A percentile compares a stretch with the other conserved stretches of the same genome.
Conservation (phyloP, 805 yeast species). For the Yamadazyma sp. region DNA sequence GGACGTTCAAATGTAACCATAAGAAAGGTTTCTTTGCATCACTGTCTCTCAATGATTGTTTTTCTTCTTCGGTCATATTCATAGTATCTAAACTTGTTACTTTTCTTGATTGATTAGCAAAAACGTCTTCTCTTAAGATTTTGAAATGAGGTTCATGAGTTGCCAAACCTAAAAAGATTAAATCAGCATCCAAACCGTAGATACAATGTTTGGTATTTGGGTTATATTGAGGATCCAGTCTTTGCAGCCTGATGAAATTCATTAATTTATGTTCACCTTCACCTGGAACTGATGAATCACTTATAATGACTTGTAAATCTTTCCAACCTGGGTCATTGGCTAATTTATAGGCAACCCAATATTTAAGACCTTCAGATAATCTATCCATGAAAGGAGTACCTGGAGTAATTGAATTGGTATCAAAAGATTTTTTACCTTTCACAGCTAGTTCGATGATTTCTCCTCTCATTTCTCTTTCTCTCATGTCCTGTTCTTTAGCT, state of each 20-base stretch:
- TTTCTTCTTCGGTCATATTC: conserved; percentile 60
- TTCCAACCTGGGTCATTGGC: conserved; percentile 93
- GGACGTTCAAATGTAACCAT: conserved; percentile 86
- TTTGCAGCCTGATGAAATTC: conserved; percentile 90
- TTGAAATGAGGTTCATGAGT: conserved; percentile 98
- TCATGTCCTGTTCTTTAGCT: conserved; percentile 60
- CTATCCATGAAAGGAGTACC: conserved; percentile 98
- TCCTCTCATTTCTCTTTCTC: conserved; percentile 61
- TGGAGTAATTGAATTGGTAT: conserved; percentile 95
- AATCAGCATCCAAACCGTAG: conserved; percentile 96
- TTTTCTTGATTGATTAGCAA: conserved; percentile 64
- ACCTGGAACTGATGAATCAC: conserved; percentile 97
- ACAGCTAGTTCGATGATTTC: conserved; percentile 74
- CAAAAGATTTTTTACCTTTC: conserved; percentile 80
- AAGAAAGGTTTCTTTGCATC: conserved; percentile 77
- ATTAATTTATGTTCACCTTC: conserved; percentile 99
- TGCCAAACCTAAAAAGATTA: conserved; percentile 91
- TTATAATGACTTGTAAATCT: conserved; percentile 79
- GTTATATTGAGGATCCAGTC: conserved; percentile 80
- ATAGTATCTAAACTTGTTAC: conserved; percentile 48
- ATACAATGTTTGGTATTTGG: conserved; percentile 96
- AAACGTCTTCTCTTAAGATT: conserved; percentile 93
- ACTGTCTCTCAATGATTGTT: conserved; percentile 34
- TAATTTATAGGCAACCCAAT: conserved; percentile 90
- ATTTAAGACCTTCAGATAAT: conserved; percentile 75